A percentile compares a stretch with the other conserved stretches of the same genome.
Conservation (phyloP, 2,329 filamentous ascomycete genomes). For the Onygenales sp. region DNA sequence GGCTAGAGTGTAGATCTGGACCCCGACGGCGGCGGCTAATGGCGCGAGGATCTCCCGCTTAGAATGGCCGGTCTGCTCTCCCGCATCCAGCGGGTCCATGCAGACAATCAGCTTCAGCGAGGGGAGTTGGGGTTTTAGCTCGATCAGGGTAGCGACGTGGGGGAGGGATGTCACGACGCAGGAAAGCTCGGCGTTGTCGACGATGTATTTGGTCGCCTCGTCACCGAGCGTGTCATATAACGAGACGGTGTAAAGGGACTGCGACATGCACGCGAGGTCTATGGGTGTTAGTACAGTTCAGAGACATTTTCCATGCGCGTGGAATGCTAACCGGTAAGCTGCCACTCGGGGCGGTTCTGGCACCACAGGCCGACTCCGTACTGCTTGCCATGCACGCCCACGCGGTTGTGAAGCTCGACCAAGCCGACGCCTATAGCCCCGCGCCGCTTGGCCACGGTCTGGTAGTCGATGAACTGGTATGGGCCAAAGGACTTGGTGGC, state of each 20-base stretch:
- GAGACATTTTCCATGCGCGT: neutral
- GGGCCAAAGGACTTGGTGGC: constrained; percentile 62
- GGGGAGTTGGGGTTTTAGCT: constrained; percentile 68
- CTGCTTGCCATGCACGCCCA: constrained; percentile 56
- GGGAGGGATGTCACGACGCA: constrained; percentile 70
- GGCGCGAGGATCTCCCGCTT: constrained; percentile 70
- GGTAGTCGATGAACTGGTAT: constrained; percentile 78
- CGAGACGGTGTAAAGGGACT: constrained; percentile 80
- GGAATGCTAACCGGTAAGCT: constrained; percentile 55
- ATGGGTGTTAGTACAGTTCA: neutral
- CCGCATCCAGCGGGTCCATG: constrained; percentile 70
- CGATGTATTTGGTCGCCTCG: constrained; percentile 86
- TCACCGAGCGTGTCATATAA: constrained; percentile 94
- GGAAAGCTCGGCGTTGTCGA: constrained; percentile 73
- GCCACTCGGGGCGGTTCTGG: constrained; percentile 82
- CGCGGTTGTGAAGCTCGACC: constrained; percentile 66
- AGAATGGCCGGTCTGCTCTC: constrained; percentile 65
- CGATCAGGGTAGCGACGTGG: constrained; percentile 72
- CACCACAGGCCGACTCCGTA: constrained; percentile 78
- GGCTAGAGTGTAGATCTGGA: constrained; percentile 68
- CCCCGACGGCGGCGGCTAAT: constrained; percentile 63
- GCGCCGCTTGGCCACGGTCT: constrained; percentile 65
- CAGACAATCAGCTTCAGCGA: constrained; percentile 79
- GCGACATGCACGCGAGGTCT: constrained; percentile 82
- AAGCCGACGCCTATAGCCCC: constrained; percentile 80